Conservation (phyloP, 164 flowering plant species). For the Cinnamomum micranthum region DNA sequence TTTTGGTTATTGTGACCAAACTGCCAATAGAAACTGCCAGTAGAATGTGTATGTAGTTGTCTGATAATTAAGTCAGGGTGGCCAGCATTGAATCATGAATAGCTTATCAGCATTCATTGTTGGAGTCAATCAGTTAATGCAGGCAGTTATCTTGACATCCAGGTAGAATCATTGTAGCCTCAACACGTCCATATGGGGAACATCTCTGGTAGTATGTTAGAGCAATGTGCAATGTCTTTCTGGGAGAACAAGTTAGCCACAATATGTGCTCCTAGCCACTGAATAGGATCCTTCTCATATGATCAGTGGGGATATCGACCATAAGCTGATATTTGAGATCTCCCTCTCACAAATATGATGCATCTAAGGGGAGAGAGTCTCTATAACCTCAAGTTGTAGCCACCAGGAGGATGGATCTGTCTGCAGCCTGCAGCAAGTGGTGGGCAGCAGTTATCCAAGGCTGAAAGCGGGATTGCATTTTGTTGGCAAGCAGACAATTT, state of each 20-base stretch:
- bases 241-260: not conserved
- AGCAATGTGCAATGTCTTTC: not conserved
- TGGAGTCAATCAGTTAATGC: not conserved
- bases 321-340: too few relatives aligned
- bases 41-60: not conserved
- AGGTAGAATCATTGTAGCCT: too few relatives aligned
- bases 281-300: not conserved
- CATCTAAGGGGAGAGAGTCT: too few relatives aligned
- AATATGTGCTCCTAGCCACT: not conserved
- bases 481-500: not conserved
- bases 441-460: not conserved
- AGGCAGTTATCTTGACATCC: not conserved
- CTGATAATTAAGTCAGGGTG: not conserved
- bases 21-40: not conserved
- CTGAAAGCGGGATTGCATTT: not conserved
- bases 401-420: not conserved
- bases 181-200: too few relatives aligned
- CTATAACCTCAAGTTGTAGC: not conserved
- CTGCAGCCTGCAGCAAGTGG: not conserved
- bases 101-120: not conserved
- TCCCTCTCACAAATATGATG: too few relatives aligned
- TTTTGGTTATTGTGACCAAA: not conserved
- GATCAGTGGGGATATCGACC: not conserved
- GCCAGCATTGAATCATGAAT: not conserved
- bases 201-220: not conserved